A percentile compares a stretch with the other conserved stretches of the same genome.
These are phyloP conservation scores for Lasiodiplodia hormozganensis DNA, from an alignment of 2,329 filamentous ascomycete species.

Conservation along the genomic window DNA sequence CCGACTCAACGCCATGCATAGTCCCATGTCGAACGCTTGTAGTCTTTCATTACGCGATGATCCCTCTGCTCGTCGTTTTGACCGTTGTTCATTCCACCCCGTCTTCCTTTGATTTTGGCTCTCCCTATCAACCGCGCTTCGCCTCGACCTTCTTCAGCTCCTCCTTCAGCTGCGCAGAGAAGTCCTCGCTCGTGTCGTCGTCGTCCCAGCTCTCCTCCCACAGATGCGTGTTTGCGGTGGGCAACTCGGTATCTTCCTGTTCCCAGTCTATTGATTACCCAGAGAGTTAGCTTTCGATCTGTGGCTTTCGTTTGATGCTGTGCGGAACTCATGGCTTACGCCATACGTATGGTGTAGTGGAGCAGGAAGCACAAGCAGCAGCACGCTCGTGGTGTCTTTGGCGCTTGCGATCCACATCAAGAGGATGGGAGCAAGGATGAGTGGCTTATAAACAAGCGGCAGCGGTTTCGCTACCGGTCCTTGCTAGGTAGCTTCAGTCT, in stretches of 20 bases:
- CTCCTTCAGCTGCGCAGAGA: slow-evolving; percentile 91
- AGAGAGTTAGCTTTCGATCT: background rate
- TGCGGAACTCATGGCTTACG: background rate
- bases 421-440: background rate
- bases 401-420: background rate
- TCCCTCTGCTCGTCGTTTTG: background rate
- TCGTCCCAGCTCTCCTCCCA: slow-evolving; percentile 99
- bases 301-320: background rate
- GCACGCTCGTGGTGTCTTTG: background rate
- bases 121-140: slow-evolving; percentile 23
- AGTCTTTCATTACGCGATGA: background rate
- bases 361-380: background rate
- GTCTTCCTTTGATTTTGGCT: background rate
- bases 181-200: slow-evolving; percentile 95
- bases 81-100: background rate
- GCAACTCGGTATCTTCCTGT: slow-evolving; percentile 86
- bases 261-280: slow-evolving; percentile 71
- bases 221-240: slow-evolving; percentile 78
- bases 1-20: background rate
- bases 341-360: background rate
- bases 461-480: slow-evolving; percentile 17
- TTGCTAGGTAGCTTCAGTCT: slow-evolving; percentile 31
- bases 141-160: slow-evolving; percentile 87
- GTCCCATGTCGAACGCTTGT: background rate
- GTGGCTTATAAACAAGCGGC: background rate